phyloP scores from a whole-genome alignment of 352 stramenopile genomes.

The Pythium biforme region DNA sequence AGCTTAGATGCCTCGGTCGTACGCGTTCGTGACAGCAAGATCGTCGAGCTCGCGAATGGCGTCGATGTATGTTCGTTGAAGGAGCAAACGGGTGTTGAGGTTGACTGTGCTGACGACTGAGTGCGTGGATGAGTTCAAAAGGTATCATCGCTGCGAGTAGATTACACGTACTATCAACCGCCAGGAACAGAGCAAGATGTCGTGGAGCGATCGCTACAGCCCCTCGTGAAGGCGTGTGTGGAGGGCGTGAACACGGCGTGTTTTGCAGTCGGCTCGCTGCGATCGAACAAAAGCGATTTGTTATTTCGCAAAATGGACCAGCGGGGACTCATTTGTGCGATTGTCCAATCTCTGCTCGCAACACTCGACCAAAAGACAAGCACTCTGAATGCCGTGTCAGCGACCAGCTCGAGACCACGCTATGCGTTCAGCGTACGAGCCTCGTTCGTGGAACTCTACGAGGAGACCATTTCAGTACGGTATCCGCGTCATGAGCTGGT shows the following conservation, averaged over 20 bases:
- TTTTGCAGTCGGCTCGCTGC: slow-evolving; percentile 41
- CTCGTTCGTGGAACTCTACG: slow-evolving; percentile 54
- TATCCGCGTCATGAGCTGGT: background rate
- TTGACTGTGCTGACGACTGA: background rate
- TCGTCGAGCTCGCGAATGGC: slow-evolving; percentile 32
- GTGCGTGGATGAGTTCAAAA: slow-evolving; percentile 1
- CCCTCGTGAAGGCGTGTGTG: slow-evolving; percentile 39
- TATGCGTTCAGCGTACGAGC: slow-evolving; percentile 37
- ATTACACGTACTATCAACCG: slow-evolving; percentile 44
- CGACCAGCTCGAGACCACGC: background rate
- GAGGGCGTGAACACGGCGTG: slow-evolving; percentile 56
- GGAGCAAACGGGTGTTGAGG: background rate
- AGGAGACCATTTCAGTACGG: slow-evolving; percentile 50
- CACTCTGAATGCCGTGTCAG: background rate
- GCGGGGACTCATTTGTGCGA: slow-evolving; percentile 29
- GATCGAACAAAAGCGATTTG: slow-evolving; percentile 35
- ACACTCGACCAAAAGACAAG: slow-evolving; percentile 32
- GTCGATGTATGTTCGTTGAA: slow-evolving; percentile 30
- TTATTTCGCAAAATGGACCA: slow-evolving; percentile 37
- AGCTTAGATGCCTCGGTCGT: slow-evolving; percentile 34
- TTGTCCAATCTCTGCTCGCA: slow-evolving; percentile 38
- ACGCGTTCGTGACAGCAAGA: slow-evolving; percentile 44
- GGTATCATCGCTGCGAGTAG: slow-evolving; percentile 29
- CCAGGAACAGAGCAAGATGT: slow-evolving; percentile 36
- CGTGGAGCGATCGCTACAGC: slow-evolving; percentile 41